A percentile compares a stretch with the other conserved stretches of the same genome.
These are phyloP conservation scores for Xerocomus subilludens DNA, from an alignment of 1,284 basidiomycete species.

Conservation along the genomic window DNA sequence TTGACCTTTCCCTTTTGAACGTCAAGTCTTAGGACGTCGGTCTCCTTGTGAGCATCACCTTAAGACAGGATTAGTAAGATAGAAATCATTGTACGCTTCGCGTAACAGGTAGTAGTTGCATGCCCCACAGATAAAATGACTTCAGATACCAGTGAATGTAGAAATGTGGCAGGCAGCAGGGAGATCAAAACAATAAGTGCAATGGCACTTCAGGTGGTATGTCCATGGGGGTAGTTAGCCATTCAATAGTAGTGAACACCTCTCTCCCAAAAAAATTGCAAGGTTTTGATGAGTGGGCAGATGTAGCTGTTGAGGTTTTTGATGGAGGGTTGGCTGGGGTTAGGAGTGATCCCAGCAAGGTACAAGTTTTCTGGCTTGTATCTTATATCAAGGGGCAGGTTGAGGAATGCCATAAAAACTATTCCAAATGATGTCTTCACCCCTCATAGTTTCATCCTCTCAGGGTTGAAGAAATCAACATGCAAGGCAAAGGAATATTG, in stretches of 20 bases:
- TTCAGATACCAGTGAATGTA: slow-evolving; percentile 17
- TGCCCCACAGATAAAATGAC: slow-evolving; percentile 29
- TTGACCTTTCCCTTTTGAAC: slow-evolving; percentile 24
- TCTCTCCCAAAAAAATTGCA: slow-evolving; percentile 19
- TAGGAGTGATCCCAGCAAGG: slow-evolving; percentile 27
- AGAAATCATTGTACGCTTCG: too few species aligned
- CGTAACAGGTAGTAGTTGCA: slow-evolving; percentile 35
- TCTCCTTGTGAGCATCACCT: too few species aligned
- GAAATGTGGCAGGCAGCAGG: slow-evolving; percentile 26
- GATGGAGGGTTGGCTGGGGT: slow-evolving; percentile 25
- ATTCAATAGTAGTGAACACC: slow-evolving; percentile 22
- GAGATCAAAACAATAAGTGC: slow-evolving; percentile 24
- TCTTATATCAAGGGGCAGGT: background rate
- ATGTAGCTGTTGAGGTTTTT: slow-evolving; percentile 39
- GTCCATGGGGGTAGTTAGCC: slow-evolving; percentile 11
- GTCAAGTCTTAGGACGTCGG: too few species aligned
- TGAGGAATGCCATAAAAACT: slow-evolving; percentile 28
- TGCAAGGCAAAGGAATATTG: slow-evolving; percentile 8
- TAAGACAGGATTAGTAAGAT: too few species aligned
- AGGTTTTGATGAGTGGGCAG: slow-evolving; percentile 16
- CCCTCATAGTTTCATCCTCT: background rate
- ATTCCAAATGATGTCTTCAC: background rate
- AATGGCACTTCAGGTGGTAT: background rate
- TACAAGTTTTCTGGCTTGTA: slow-evolving; percentile 36
- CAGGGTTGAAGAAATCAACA: slow-evolving; percentile 22